Base-by-base conservation (phyloP, 1,284 basidiomycete genomes). In the Hemileia vastatrix region DNA sequence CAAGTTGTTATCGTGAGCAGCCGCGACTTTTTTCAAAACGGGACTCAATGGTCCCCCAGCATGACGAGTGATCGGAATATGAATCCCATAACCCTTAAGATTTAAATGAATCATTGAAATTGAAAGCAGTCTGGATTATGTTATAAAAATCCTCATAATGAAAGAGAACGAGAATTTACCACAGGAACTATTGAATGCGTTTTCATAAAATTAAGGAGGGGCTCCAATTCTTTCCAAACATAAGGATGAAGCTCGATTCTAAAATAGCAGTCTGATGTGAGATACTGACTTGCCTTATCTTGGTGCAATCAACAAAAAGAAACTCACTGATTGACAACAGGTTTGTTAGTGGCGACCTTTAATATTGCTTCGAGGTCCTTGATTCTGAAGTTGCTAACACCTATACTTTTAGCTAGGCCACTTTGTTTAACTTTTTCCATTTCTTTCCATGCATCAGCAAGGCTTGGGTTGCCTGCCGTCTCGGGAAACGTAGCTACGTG, bases 241-340 rank as follows among this genome's bases (percentile, higher is more conserved):
- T 60, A 60, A 9, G 58, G 58, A 54, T 60, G 58, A 19, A 60
- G 47, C 31, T 60, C 58, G 44, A 60, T 60, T 52, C 58, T 60
- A 51, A 13, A n/a, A 33, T 6, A n/a, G n/a, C n/a, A n/a, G n/a
- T n/a, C n/a, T n/a, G n/a, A n/a, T 15, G n/a, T n/a, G n/a, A n/a
- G n/a, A 19, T 19, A 8, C 44, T 13, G 3, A 54, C 44, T 19
- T 19, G 11, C 13, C 21, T 15, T 50, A 23, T n/a, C n/a, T n/a
- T n/a, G n/a, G 13, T 50, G 21, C 13, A 2, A 11, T 23, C 21
- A 32, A 53, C 15, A 53, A 24, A 43, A 56, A 43, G 32, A 24
- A 5, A 51, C 58, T 60, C 27, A 60, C 49, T 53, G 49, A 51
- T 53, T 60, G 4, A 60, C 49, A n/a, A 43, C 21, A 18, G 49